Conservation (phyloP, 345 rosid species). For the Salix arbutifolia region DNA sequence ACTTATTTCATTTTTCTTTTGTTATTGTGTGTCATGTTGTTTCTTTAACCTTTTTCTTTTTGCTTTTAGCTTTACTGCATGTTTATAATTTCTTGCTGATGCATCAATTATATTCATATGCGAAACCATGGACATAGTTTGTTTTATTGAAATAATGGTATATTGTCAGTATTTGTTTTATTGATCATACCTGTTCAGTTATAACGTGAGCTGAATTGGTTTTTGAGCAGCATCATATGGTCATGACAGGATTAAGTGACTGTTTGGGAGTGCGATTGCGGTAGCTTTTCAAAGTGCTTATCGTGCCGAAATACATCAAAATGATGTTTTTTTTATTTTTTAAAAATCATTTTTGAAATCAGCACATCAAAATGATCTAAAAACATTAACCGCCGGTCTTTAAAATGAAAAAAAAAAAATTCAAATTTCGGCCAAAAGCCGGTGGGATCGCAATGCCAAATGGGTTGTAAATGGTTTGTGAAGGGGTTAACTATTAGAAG, state of each 20-base stretch:
- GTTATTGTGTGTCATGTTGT: background rate
- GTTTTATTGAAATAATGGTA: background rate
- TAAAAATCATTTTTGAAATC: too few species aligned
- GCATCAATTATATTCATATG: background rate
- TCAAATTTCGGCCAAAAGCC: too few species aligned
- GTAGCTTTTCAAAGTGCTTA: too few species aligned
- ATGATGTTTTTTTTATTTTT: too few species aligned
- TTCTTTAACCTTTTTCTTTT: background rate
- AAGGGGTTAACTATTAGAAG: background rate
- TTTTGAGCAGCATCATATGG: background rate
- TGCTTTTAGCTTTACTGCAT: background rate
- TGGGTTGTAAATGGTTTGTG: background rate
- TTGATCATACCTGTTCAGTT: background rate
- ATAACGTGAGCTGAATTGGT: background rate
- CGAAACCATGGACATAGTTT: background rate
- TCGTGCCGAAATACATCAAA: too few species aligned
- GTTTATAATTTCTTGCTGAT: background rate
- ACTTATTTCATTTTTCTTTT: constrained; percentile 1
- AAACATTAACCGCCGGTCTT: too few species aligned
- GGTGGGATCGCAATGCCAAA: too few species aligned
- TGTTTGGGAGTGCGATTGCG: too few species aligned
- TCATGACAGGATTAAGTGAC: background rate
- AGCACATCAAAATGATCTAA: too few species aligned
- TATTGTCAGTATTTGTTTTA: background rate
- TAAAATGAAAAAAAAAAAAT: too few species aligned